These are phyloP conservation scores for Sutorius australiensis DNA, from an alignment of 768 basidiomycete genomes.

Conservation along the genomic window DNA sequence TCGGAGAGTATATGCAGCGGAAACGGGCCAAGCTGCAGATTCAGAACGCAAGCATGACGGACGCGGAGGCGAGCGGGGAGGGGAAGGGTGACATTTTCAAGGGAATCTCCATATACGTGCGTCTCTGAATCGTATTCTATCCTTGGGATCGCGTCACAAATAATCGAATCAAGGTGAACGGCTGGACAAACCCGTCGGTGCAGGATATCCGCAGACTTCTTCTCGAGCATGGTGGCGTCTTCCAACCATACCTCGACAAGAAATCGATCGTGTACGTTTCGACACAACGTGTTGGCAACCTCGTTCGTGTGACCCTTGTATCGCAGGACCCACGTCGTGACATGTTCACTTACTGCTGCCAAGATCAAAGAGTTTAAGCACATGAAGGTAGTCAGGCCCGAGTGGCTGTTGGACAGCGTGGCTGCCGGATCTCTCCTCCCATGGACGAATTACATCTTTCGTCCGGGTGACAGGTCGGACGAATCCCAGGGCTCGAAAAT, in stretches of 20 bases:
- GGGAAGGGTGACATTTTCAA: conserved; percentile 55
- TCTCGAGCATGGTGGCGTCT: conserved; percentile 76
- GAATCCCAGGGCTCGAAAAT: conserved; percentile 42
- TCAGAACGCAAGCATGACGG: conserved; percentile 54
- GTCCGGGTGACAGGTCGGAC: conserved; percentile 46
- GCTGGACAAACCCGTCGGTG: conserved; percentile 82
- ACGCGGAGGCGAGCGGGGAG: conserved; percentile 17
- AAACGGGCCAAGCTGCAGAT: conserved; percentile 90
- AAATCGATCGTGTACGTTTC: conserved; percentile 63
- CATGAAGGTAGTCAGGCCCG: conserved; percentile 86
- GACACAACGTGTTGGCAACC: background rate
- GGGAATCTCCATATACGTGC: conserved; percentile 78
- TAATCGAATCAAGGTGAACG: conserved; percentile 64
- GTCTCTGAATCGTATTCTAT: conserved; percentile 24
- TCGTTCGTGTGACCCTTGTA: conserved; percentile 1
- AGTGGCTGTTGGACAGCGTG: conserved; percentile 86
- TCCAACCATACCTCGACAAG: conserved; percentile 79
- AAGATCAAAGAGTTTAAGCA: conserved; percentile 86
- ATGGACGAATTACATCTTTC: conserved; percentile 73
- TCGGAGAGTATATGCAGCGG: conserved; percentile 84
- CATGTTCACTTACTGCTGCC: conserved; percentile 83
- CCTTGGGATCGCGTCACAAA: background rate
- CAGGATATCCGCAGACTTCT: conserved; percentile 81
- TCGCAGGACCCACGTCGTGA: conserved; percentile 83
- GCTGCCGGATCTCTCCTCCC: conserved; percentile 63